Base-by-base conservation (phyloP, 257 asterid species). In the Misopates orontium region DNA sequence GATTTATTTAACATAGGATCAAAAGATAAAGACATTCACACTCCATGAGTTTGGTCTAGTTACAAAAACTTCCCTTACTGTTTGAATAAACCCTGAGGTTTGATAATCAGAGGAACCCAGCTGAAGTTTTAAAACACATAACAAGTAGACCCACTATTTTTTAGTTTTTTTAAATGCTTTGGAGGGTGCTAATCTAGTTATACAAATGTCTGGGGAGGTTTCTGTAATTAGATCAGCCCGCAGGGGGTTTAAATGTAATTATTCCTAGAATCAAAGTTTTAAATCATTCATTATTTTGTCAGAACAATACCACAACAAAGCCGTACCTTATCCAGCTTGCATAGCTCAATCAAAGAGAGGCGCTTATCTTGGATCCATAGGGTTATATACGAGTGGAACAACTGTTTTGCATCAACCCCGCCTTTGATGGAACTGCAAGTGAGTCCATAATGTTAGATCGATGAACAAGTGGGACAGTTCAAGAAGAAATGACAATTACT, bases 291-390 rank as follows among this genome's bases (percentile, higher is more conserved):
- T 7, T 11, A 64, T 36, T 47, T 44, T 41, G 10, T 12, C 20
- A 62, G 52, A 11, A 12, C 48, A 63, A 24, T 41, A 44, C 50
- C 45, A 72, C 5, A 53, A 42, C 1, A 23, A 41, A 18, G 40
- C 0, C 17, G 48, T 82, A 93, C 99, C 90, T 86, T 93, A 77
- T 90, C 99, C 60, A 78, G 73, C 79, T 93, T 93, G 89, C 96
- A 93, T 36, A 77, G 64, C 39, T 90, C 96, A 17, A 90, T 95
- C 71, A 93, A 79, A 42, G 89, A 69, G 39, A 87, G 84, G 40
- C 96, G 96, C 74, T 78, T 90, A 18, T 90, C 99, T 66, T 86
- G 86, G 80, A 93, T 90, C 99, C 99, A 93, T 42, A 69, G 83
- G 57, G 78, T 79, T 71, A 90, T 90, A 71, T 88, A 84, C 10